Percentiles rank a stretch among this genome's conserved stretches.
Conservation (phyloP, 2,329 filamentous ascomycete species). For the Capronia americana region DNA sequence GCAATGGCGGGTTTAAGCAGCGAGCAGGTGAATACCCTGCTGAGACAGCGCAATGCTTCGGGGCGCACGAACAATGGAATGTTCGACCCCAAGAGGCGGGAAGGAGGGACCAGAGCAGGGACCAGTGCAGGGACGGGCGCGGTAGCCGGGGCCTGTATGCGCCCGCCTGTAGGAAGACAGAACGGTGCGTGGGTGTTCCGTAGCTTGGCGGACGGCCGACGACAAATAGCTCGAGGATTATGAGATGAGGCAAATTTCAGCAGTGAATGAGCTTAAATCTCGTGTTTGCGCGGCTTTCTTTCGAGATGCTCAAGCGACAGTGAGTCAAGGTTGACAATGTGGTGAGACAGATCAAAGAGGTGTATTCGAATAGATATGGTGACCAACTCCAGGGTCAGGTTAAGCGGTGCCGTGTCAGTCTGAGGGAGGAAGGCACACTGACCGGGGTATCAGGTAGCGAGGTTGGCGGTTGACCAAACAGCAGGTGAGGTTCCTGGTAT, state of each 20-base stretch:
- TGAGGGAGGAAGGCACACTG: constrained; percentile 9
- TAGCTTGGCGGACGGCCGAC: constrained; percentile 21
- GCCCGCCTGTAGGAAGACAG: constrained; percentile 3
- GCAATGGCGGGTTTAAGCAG: constrained; percentile 25
- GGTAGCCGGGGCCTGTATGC: constrained; percentile 7
- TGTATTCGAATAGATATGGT: constrained; percentile 6
- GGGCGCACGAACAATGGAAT: neutral
- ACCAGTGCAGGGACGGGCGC: constrained; percentile 10
- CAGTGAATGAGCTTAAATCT: constrained; percentile 12
- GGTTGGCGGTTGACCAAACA: neutral
- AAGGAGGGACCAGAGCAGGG: constrained; percentile 3
- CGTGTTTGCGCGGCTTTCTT: neutral
- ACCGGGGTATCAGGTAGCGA: constrained; percentile 4
- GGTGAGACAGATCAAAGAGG: neutral
- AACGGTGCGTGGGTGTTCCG: constrained; percentile 2
- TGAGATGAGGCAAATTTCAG: constrained; percentile 23
- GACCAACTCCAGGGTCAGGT: neutral
- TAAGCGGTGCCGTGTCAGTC: neutral
- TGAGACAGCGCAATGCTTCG: constrained; percentile 5
- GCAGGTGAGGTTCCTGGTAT: neutral
- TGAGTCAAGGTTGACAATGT: neutral
- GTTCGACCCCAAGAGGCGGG: constrained; percentile 11
- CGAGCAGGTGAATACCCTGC: constrained; percentile 5
- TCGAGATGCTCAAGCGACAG: neutral
- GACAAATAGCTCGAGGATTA: constrained; percentile 22